A percentile compares a stretch with the other conserved stretches of the same genome.
phyloP scores from a whole-genome alignment of 176 grass and related monocot genomes.

The Oryza glaberrima region DNA sequence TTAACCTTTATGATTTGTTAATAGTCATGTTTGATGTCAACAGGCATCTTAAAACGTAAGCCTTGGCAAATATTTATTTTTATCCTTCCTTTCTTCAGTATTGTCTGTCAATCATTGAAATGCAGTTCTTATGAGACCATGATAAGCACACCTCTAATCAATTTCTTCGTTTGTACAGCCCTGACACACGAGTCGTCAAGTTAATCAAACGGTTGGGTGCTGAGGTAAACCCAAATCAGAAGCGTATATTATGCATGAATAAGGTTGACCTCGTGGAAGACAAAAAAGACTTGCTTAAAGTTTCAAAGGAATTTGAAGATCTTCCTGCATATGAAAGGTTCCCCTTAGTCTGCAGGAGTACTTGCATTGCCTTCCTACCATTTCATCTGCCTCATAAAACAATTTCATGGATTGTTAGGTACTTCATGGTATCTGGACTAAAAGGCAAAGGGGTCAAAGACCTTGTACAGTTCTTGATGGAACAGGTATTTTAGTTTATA shows the following conservation, averaged over 20 bases:
- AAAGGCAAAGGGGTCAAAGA: constrained; percentile 97
- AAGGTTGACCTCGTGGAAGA: constrained; percentile 87
- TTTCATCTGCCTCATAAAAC: constrained; percentile 37
- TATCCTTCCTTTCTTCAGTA: constrained; percentile 20
- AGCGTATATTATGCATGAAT: constrained; percentile 97
- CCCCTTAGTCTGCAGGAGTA: background rate
- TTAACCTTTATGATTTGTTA: constrained; percentile 84
- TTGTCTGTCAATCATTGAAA: constrained; percentile 11
- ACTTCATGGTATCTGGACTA: constrained; percentile 97
- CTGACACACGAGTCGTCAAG: constrained; percentile 79
- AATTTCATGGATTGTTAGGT: constrained; percentile 49
- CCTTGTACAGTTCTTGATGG: constrained; percentile 80
- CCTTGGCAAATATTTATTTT: constrained; percentile 12
- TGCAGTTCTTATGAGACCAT: background rate
- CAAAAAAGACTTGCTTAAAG: constrained; percentile 90
- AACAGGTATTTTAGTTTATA: constrained; percentile 61
- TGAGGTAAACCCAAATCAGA: constrained; percentile 74
- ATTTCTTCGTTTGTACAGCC: constrained; percentile 57
- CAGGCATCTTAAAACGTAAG: constrained; percentile 86
- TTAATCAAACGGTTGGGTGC: constrained; percentile 79
- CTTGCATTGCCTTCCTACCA: constrained; percentile 26
- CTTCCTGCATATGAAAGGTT: constrained; percentile 94
- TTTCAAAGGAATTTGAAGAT: constrained; percentile 91
- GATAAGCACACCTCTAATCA: constrained; percentile 28
- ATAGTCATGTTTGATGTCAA: constrained; percentile 93